Percentiles rank a stretch among this genome's conserved stretches.
These are phyloP conservation scores for Climacium dendroides DNA, from an alignment of 225 moss, liverwort and hornwort genomes.

Conservation along the genomic window DNA sequence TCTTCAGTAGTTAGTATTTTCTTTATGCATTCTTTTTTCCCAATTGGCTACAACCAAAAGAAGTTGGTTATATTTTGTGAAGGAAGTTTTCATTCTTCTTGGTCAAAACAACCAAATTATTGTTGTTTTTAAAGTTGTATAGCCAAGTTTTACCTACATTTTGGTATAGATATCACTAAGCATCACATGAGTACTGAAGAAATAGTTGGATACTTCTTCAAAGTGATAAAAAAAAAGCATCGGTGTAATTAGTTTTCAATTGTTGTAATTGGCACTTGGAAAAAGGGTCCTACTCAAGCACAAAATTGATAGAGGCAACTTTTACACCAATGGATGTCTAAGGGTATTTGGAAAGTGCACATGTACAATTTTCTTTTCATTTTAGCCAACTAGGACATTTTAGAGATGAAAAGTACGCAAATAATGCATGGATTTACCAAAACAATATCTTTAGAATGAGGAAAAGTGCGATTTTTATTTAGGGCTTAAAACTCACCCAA, in stretches of 20 bases:
- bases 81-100: neutral
- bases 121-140: fast-evolving
- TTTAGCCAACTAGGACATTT: neutral
- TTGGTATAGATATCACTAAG: neutral
- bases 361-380: fast-evolving
- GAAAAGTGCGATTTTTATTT: neutral
- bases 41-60: neutral
- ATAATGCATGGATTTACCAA: neutral
- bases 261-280: neutral
- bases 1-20: neutral
- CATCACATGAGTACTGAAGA: no score
- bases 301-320: neutral
- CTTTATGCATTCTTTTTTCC: no score
- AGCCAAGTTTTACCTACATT: neutral
- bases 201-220: no score
- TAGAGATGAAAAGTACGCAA: neutral
- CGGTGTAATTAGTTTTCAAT: neutral
- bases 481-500: neutral
- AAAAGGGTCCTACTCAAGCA: neutral
- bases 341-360: neutral
- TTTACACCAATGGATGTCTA: fast-evolving
- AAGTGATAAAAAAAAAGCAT: no score
- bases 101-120: neutral
- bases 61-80: neutral
- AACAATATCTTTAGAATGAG: neutral